A percentile compares a stretch with the other conserved stretches of the same genome.
phyloP scores from a whole-genome alignment of 805 yeast genomes.

The Starmerella roubikii region DNA sequence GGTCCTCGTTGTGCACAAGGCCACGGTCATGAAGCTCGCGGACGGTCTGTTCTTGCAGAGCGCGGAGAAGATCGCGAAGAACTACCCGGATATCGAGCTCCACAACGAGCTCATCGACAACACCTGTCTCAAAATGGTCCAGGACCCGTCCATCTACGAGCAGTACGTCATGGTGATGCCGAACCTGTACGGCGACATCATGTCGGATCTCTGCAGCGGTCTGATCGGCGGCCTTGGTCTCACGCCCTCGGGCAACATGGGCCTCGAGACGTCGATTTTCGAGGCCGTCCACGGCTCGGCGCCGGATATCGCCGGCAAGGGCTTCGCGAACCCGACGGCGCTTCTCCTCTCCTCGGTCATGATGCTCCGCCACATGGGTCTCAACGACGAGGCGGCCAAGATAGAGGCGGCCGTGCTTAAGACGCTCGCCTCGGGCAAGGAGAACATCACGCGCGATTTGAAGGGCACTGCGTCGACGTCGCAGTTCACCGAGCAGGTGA shows the following conservation, averaged over 20 bases:
- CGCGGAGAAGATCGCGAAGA: slow-evolving; percentile 78
- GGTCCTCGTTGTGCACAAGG: slow-evolving; percentile 93
- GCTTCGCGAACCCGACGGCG: slow-evolving; percentile 98
- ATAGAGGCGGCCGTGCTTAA: slow-evolving; percentile 74
- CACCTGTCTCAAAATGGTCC: slow-evolving; percentile 80
- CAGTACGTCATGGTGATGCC: slow-evolving; percentile 96
- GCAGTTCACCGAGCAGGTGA: slow-evolving; percentile 86
- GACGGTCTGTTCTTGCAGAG: slow-evolving; percentile 93
- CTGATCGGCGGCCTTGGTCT: slow-evolving; percentile 97
- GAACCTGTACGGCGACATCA: slow-evolving; percentile 96
- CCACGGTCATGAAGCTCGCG: slow-evolving; percentile 93
- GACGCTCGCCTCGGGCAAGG: slow-evolving; percentile 90
- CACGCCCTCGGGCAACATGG: slow-evolving; percentile 99
- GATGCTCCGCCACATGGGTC: slow-evolving; percentile 98
- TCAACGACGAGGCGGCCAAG: slow-evolving; percentile 64
- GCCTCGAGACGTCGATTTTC: slow-evolving; percentile 92
- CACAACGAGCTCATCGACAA: slow-evolving; percentile 86
- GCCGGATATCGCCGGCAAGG: slow-evolving; percentile 98
- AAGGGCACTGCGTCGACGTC: slow-evolving; percentile 81
- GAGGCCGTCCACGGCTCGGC: slow-evolving; percentile 99
- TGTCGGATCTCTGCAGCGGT: slow-evolving; percentile 96
- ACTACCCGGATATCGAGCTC: slow-evolving; percentile 79
- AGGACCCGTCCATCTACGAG: slow-evolving; percentile 77
- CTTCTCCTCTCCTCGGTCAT: slow-evolving; percentile 86
- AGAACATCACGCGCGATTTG: slow-evolving; percentile 92